Base-by-base conservation (phyloP, 2,329 filamentous ascomycete species). In the Arachnomyces sp. region DNA sequence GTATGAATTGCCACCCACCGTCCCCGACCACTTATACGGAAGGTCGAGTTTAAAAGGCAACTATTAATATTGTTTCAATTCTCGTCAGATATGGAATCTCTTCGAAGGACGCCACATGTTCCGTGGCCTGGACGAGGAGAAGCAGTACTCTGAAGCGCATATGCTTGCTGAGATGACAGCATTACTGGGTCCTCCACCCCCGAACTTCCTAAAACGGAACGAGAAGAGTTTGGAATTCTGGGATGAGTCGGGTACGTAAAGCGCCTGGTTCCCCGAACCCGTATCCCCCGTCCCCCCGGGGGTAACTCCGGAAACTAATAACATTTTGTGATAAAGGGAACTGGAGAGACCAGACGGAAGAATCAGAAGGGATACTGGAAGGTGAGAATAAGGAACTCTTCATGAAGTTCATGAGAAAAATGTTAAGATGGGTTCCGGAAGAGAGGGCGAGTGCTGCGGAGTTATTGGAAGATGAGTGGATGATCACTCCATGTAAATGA, bases 381-480 rank as follows among this genome's bases (percentile, higher is more conserved):
- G n/a, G n/a, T n/a, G n/a, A 46, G 14, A 48, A 63, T 28, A 64
- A 64, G 47, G 53, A 49, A 13, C 14, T 39, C 7, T 67, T 65
- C 44, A 31, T 66, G 4, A 30, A 25, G 12, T 64, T 67, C 38
- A 51, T 63, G 20, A 45, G 48, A 36, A 52, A 48, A 3, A 66
- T 67, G 60, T 45, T 67, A 11, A 50, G 51, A 37, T 68, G 63
- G 63, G 34, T 56, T 14, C 61, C 61, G 12, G 61, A 66, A 46
- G 56, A 65, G 28, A 53, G 62, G 31, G 54, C 46, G 36, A 58
- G 57, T 2, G 60, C 64, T 9, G 55, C 47, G 40, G 49, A 66
- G 45, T 50, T 66, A n/a, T 49, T 65, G n/a, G 46, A 57, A 2
- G 54, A 66, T 47, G 54, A 57, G 56, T 62, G 60, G 59, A 49